Conservation (phyloP, 1,139 yeast species). For the Lodderomyces margitis region DNA sequence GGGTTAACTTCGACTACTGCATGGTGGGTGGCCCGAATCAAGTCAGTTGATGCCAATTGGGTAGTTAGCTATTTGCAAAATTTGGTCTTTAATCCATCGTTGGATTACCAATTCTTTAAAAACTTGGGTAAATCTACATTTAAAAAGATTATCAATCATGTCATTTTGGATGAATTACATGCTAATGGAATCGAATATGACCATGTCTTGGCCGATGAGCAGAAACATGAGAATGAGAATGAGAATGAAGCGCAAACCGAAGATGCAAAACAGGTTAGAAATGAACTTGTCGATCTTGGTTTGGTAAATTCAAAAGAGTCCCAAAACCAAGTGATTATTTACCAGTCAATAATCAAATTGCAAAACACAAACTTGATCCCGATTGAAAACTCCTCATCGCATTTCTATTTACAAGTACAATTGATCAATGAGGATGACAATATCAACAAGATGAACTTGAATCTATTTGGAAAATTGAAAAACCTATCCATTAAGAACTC, state of each 20-base stretch:
- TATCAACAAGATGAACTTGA: slow-evolving; percentile 25
- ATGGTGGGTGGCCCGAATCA: slow-evolving; percentile 67
- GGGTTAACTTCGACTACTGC: slow-evolving; percentile 47
- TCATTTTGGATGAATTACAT: slow-evolving; percentile 60
- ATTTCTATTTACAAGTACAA: slow-evolving; percentile 34
- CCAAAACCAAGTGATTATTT: slow-evolving; percentile 13
- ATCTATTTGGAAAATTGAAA: slow-evolving; percentile 31
- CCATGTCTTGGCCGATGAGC: background rate
- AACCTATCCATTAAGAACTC: slow-evolving; percentile 19
- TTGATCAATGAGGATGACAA: slow-evolving; percentile 22
- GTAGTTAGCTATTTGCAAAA: slow-evolving; percentile 49
- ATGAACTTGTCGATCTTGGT: slow-evolving; percentile 8
- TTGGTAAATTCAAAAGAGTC: background rate
- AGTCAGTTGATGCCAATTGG: slow-evolving; percentile 64
- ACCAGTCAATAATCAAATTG: slow-evolving; percentile 33
- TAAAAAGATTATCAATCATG: slow-evolving; percentile 60
- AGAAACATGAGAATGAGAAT: slow-evolving; percentile 24
- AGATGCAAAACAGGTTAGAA: slow-evolving; percentile 16
- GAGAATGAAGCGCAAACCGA: slow-evolving; percentile 10
- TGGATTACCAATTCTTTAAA: slow-evolving; percentile 50
- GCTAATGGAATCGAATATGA: slow-evolving; percentile 34
- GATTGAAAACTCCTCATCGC: slow-evolving; percentile 32
- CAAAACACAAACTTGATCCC: slow-evolving; percentile 38
- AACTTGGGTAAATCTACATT: slow-evolving; percentile 52
- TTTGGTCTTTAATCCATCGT: slow-evolving; percentile 17